Evolutionary conservation across 768 basidiomycete species (phyloP), one percentile per base, ranked within the genome.

Genomic region (Tulasnella calospora): DNA sequence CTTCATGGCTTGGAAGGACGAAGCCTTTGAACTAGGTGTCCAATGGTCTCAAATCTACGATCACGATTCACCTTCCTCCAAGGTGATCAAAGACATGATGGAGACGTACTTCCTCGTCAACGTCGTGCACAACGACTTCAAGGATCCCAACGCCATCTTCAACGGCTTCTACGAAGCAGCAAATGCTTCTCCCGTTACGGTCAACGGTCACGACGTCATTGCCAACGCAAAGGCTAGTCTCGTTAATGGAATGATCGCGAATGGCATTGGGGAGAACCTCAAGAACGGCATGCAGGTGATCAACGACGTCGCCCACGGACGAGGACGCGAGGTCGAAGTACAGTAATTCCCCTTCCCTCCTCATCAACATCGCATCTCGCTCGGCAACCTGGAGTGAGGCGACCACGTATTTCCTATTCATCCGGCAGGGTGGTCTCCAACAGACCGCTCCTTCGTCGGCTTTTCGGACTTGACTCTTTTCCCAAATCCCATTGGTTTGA

Each of bases 1-100:
- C 83, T 98, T 98, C 88, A 96, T 97, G 93, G 96, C 96, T 21
- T 98, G 96, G 96, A 97, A 97, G 92, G 96, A 98, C 82, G 96
- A 98, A 83, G 96, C 96, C 12, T 98, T 90, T 81, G 95, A 96
- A 83, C 89, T 98, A 35, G 96, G 96, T 7, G 86, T 88, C 67
- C 94, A 96, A 85, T 98, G 96, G 96, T 93, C 94, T 19, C 88
- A 90, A 80, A 84, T 95, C 76, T 98, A 98, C 83, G 94, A 95
- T 73, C 85, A 90, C 40, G 90, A 88, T 44, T 93, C 94, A 0
- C 87, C 89, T 2, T 90, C 94, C 21, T 90, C 91, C 76, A 90
- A 91, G 82, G 86, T 96, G 80, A 92, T 98, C 83, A 85, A 87
- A 80, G 88, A 90, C 46, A 84, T 95, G 82, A 94, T 98, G 92